phyloP scores from a whole-genome alignment of 805 yeast species.

The Dipodascopsis uninucleata region DNA sequence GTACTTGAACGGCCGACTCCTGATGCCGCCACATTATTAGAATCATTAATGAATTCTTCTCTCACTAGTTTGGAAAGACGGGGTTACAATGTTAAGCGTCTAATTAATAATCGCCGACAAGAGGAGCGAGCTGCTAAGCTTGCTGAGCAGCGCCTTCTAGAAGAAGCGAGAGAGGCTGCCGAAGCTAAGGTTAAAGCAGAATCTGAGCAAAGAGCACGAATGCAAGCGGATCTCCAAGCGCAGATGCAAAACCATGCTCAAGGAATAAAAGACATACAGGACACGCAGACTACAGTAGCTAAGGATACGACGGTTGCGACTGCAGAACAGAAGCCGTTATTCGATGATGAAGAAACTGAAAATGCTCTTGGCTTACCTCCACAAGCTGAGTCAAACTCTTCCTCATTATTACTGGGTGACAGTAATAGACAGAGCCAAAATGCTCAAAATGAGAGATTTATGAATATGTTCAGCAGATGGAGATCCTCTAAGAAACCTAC shows the following conservation, averaged over 20 bases:
- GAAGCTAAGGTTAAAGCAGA: constrained; percentile 1
- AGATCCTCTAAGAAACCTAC: constrained; percentile 5
- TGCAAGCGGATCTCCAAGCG: constrained; percentile 21
- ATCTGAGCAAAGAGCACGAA: constrained; percentile 13
- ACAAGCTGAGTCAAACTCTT: constrained; percentile 1
- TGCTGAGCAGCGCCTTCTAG: not conserved
- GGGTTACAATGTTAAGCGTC: constrained; percentile 40
- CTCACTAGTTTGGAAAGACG: constrained; percentile 35
- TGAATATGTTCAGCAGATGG: constrained; percentile 17
- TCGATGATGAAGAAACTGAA: constrained; percentile 1
- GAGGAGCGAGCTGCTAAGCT: constrained; percentile 23
- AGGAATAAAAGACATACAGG: constrained; percentile 11
- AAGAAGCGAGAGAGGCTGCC: too few relatives aligned
- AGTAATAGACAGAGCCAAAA: not conserved
- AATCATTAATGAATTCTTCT: constrained; percentile 36
- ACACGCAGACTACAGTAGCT: constrained; percentile 9
- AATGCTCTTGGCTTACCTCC: constrained; percentile 16
- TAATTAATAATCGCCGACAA: constrained; percentile 31
- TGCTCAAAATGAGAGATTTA: constrained; percentile 1
- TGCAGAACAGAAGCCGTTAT: not conserved
- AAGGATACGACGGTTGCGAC: constrained; percentile 1
- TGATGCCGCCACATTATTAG: constrained; percentile 39
- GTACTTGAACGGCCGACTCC: constrained; percentile 37
- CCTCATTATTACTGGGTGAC: not conserved
- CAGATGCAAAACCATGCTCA: constrained; percentile 9